Evolutionary conservation across 805 yeast species (phyloP).

Genomic region (Yarrowia bubula): DNA sequence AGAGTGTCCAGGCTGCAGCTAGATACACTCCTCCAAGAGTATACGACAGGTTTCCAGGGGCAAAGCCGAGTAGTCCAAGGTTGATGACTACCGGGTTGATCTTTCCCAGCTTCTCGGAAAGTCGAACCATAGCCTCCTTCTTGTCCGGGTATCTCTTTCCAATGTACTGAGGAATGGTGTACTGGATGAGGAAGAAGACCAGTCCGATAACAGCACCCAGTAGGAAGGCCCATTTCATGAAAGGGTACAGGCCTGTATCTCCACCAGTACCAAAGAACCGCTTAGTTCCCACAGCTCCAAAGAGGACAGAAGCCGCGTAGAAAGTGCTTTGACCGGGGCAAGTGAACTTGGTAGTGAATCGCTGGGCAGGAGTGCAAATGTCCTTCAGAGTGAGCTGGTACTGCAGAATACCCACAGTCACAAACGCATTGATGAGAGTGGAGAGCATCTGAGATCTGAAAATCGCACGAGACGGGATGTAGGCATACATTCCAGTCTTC

Average conservation of each 20-base stretch:
- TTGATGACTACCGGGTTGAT: slow-evolving; percentile 18
- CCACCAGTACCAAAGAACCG: slow-evolving; percentile 41
- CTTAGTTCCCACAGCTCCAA: slow-evolving; percentile 50
- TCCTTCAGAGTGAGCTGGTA: slow-evolving; percentile 38
- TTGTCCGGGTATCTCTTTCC: neutral
- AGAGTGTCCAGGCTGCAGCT: slow-evolving; percentile 43
- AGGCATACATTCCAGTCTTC: slow-evolving; percentile 60
- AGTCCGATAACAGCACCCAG: slow-evolving; percentile 36
- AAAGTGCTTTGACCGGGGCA: slow-evolving; percentile 44
- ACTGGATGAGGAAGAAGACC: neutral
- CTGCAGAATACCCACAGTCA: slow-evolving; percentile 37
- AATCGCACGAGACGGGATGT: slow-evolving; percentile 56
- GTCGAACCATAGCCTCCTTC: slow-evolving; percentile 30
- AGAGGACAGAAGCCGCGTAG: slow-evolving; percentile 49
- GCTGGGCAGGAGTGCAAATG: slow-evolving; percentile 36
- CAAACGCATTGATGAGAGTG: slow-evolving; percentile 43
- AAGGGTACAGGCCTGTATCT: slow-evolving; percentile 30
- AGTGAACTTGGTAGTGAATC: slow-evolving; percentile 36
- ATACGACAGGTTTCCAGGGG: neutral
- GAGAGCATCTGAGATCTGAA: slow-evolving; percentile 44
- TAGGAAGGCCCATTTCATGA: slow-evolving; percentile 31
- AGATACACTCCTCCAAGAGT: slow-evolving; percentile 45
- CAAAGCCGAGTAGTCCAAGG: neutral
- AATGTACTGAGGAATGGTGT: neutral
- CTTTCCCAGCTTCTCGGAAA: slow-evolving; percentile 13